phyloP scores from a whole-genome alignment of 2,329 filamentous ascomycete genomes.

The Hymenoscyphus repandus region DNA sequence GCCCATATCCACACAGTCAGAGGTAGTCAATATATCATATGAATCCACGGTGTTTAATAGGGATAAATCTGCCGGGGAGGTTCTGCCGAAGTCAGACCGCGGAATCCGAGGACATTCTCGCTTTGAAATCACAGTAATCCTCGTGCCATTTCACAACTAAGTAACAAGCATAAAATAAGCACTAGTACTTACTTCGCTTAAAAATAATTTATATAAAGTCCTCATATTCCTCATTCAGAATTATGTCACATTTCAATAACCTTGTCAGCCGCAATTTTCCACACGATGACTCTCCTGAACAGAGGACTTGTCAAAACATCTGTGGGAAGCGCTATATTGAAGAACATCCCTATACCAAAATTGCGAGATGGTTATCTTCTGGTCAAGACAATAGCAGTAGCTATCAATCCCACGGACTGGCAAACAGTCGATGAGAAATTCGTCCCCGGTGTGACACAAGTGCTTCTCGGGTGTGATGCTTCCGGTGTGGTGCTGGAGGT shows the following conservation, averaged over 20 bases:
- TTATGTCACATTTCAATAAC: background rate
- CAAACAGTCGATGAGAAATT: constrained; percentile 20
- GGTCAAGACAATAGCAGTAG: constrained; percentile 23
- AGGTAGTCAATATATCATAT: too few relatives aligned
- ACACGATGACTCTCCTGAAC: background rate
- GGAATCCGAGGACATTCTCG: too few relatives aligned
- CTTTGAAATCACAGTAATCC: constrained; percentile 9
- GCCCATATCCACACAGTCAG: too few relatives aligned
- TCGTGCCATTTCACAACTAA: background rate
- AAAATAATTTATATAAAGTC: background rate
- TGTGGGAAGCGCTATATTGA: background rate
- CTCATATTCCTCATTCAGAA: background rate
- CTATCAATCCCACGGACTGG: constrained; percentile 29
- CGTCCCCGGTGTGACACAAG: constrained; percentile 5
- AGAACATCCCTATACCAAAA: background rate
- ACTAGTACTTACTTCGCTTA: background rate
- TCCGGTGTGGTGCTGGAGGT: constrained; percentile 21
- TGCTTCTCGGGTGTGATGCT: constrained; percentile 17
- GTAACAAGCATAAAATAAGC: background rate
- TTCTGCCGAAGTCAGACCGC: too few relatives aligned
- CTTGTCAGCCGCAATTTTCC: too few relatives aligned
- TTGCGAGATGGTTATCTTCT: constrained; percentile 21
- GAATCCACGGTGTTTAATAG: too few relatives aligned
- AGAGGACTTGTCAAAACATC: constrained; percentile 2
- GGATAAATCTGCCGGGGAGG: too few relatives aligned